These are phyloP conservation scores for Apodospora peruviana DNA, from an alignment of 495 filamentous ascomycete species.

Conservation along the genomic window DNA sequence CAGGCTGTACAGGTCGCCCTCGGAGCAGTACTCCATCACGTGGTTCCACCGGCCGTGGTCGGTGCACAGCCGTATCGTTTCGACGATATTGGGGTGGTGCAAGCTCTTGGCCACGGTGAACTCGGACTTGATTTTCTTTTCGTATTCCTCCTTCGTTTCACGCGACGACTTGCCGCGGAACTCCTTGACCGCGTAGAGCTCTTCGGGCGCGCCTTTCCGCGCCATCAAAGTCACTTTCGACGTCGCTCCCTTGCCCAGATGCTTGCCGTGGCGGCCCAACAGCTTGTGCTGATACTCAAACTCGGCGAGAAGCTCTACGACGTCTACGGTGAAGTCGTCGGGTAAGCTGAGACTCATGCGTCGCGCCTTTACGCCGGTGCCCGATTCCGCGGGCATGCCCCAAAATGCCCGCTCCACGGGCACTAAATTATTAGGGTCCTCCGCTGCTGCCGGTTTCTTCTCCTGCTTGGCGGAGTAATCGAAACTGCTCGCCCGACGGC, in stretches of 20 bases:
- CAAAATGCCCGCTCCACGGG: constrained; percentile 34
- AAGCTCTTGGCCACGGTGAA: constrained; percentile 71
- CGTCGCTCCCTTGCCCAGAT: constrained; percentile 66
- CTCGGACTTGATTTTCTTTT: constrained; percentile 75
- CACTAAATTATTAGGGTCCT: constrained; percentile 12
- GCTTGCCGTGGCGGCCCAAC: constrained; percentile 55
- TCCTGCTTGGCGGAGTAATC: constrained; percentile 17
- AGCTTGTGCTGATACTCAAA: constrained; percentile 55
- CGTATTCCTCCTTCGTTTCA: constrained; percentile 62
- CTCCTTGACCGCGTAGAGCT: constrained; percentile 72
- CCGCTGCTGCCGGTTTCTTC: constrained; percentile 8
- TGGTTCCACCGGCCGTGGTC: constrained; percentile 66
- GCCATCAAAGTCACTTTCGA: constrained; percentile 67
- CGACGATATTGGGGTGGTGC: constrained; percentile 74
- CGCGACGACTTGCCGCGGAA: constrained; percentile 58
- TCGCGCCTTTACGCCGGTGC: constrained; percentile 61
- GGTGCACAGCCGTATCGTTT: constrained; percentile 63
- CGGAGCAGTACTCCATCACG: constrained; percentile 78
- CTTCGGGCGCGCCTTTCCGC: constrained; percentile 45
- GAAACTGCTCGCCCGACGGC: constrained; percentile 33
- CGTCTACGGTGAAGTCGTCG: constrained; percentile 59
- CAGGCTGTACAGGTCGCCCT: constrained; percentile 67
- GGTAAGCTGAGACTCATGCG: constrained; percentile 58
- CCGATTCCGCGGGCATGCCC: constrained; percentile 52
- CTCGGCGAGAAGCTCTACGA: constrained; percentile 53